Evolutionary conservation across 441 rosid species (phyloP).

Genomic region (Erodium texanum): DNA sequence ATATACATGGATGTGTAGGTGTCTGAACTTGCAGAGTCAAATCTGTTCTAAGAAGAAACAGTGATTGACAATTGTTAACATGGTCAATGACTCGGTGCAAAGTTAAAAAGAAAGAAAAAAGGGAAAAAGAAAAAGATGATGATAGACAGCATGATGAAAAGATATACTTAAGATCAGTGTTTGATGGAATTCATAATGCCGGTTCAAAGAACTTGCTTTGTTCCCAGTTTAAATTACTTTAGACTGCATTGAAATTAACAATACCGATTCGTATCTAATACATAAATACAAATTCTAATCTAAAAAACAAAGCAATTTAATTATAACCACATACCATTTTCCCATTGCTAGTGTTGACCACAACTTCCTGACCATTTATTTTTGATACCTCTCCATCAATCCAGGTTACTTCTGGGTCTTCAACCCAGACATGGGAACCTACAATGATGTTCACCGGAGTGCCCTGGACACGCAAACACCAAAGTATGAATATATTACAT

Average conservation of each 20-base stretch:
- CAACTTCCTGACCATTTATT: constrained; percentile 53
- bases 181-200: constrained; percentile 3
- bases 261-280: neutral
- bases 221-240: neutral
- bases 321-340: constrained; percentile 40
- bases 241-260: neutral
- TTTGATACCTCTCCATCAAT: constrained; percentile 64
- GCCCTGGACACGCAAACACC: constrained; percentile 40
- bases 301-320: neutral
- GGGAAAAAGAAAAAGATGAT: neutral
- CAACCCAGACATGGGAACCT: constrained; percentile 87
- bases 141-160: neutral
- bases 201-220: neutral
- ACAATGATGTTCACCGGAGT: constrained; percentile 77
- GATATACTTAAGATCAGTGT: neutral
- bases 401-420: constrained; percentile 72
- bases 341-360: constrained; percentile 40
- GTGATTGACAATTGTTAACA: neutral
- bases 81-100: neutral
- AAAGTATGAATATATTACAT: constrained; percentile 16
- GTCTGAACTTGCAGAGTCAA: neutral
- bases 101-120: neutral
- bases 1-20: neutral
- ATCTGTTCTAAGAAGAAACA: neutral
- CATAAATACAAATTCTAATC: neutral